A percentile compares a stretch with the other conserved stretches of the same genome.
Conservation (phyloP, 495 filamentous ascomycete species). For the Talaromyces liani region DNA sequence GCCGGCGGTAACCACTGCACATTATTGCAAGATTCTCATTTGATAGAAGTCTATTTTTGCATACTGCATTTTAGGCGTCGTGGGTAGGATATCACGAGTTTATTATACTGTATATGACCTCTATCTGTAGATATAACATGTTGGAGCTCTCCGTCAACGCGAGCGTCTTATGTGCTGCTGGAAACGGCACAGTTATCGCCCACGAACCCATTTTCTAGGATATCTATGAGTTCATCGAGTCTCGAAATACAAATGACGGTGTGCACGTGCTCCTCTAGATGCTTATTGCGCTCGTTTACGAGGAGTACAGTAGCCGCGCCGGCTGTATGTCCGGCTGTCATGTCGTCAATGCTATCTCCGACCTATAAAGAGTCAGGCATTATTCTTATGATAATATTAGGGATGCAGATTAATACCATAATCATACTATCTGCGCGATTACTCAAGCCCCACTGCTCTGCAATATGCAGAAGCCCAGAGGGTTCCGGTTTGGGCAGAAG, state of each 20-base stretch:
- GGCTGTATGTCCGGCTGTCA: slow-evolving; percentile 77
- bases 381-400: background rate
- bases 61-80: slow-evolving; percentile 2
- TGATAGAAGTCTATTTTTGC: background rate
- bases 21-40: background rate
- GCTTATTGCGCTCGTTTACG: slow-evolving; percentile 68
- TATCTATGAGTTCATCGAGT: slow-evolving; percentile 63
- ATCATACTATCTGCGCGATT: slow-evolving; percentile 44
- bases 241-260: slow-evolving; percentile 63
- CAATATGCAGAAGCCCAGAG: slow-evolving; percentile 80
- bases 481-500: slow-evolving; percentile 78
- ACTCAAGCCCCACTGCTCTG: slow-evolving; percentile 59
- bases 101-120: background rate
- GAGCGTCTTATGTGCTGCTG: background rate
- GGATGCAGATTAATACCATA: slow-evolving; percentile 44
- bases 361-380: slow-evolving; percentile 38
- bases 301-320: slow-evolving; percentile 87
- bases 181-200: slow-evolving; percentile 12
- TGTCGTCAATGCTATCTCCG: slow-evolving; percentile 89
- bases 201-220: slow-evolving; percentile 61
- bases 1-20: background rate
- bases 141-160: background rate
- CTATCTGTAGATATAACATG: background rate
- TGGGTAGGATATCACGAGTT: background rate
- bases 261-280: slow-evolving; percentile 66